phyloP scores from a whole-genome alignment of 2,329 filamentous ascomycete genomes.

The Simplicillium aogashimaense region DNA sequence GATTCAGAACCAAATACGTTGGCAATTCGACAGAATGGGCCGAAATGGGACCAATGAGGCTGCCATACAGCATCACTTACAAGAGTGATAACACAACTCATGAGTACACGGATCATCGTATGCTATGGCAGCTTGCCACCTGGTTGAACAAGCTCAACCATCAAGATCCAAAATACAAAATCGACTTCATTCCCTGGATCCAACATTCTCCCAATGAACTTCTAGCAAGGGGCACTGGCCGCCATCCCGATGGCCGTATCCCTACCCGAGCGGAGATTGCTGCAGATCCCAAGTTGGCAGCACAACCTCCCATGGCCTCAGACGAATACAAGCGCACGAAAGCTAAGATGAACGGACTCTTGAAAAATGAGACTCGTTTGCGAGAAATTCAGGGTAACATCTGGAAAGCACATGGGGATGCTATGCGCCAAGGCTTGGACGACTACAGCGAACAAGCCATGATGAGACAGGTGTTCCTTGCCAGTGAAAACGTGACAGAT shows the following conservation, averaged over 20 bases:
- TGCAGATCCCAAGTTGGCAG: slow-evolving; percentile 9
- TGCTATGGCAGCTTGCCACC: slow-evolving; percentile 30
- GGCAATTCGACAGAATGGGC: slow-evolving; percentile 23
- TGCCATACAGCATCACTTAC: slow-evolving; percentile 28
- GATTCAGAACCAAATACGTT: slow-evolving; percentile 31
- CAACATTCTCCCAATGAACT: slow-evolving; percentile 22
- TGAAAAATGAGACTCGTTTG: slow-evolving; percentile 8
- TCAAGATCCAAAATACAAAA: slow-evolving; percentile 16
- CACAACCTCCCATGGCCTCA: slow-evolving; percentile 2
- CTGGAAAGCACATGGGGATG: slow-evolving; percentile 19
- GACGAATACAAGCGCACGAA: slow-evolving; percentile 14
- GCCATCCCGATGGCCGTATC: slow-evolving; percentile 18
- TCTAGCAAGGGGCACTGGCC: slow-evolving; percentile 7
- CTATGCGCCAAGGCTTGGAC: slow-evolving; percentile 16
- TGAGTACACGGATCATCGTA: slow-evolving; percentile 28
- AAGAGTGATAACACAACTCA: slow-evolving; percentile 28
- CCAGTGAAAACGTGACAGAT: slow-evolving; percentile 25
- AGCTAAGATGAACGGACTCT: slow-evolving; percentile 10
- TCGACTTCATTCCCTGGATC: slow-evolving; percentile 31
- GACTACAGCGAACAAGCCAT: slow-evolving; percentile 19
- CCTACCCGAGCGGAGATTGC: slow-evolving; percentile 14
- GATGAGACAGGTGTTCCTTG: slow-evolving; percentile 21
- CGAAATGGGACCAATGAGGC: slow-evolving; percentile 34
- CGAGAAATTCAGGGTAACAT: slow-evolving; percentile 9
- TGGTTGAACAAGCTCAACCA: slow-evolving; percentile 29